Evolutionary conservation across 768 basidiomycete species (phyloP).

Genomic region (Boletus subparvulus): DNA sequence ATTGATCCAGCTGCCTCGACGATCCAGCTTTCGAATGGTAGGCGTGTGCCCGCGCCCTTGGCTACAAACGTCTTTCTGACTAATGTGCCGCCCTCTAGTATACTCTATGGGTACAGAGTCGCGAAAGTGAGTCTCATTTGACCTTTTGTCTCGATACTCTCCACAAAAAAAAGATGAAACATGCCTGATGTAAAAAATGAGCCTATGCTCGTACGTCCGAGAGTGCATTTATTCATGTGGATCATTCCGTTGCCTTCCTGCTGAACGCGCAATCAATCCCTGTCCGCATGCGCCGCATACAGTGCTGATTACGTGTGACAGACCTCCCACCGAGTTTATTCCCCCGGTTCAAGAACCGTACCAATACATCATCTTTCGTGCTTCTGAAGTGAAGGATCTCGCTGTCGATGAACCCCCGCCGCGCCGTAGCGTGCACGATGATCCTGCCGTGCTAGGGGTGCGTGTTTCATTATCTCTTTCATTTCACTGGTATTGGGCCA

Average conservation of each 20-base stretch:
- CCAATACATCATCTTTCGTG: conserved; percentile 88
- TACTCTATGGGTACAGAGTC: conserved; percentile 89
- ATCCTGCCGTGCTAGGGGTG: conserved; percentile 82
- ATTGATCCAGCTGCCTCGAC: conserved; percentile 85
- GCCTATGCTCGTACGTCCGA: conserved; percentile 36
- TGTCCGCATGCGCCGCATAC: not conserved
- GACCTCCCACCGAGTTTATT: conserved; percentile 75
- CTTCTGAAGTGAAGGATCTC: conserved; percentile 88
- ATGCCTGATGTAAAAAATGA: conserved; percentile 44
- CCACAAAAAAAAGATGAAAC: conserved; percentile 33
- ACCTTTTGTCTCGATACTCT: not conserved
- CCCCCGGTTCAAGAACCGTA: conserved; percentile 83
- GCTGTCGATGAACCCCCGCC: conserved; percentile 69
- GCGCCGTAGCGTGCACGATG: conserved; percentile 70
- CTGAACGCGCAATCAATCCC: conserved; percentile 35
- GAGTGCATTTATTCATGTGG: conserved; percentile 52
- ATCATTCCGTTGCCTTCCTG: conserved; percentile 68
- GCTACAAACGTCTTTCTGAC: not conserved
- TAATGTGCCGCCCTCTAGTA: conserved; percentile 38
- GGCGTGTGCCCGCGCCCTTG: conserved; percentile 4
- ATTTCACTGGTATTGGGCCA: conserved; percentile 1
- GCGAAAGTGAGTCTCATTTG: conserved; percentile 55
- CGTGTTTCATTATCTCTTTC: conserved; percentile 32
- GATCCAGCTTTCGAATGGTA: conserved; percentile 86
- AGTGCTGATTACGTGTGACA: conserved; percentile 36